Percentiles rank a stretch among this genome's conserved stretches.
These are phyloP conservation scores for Macrophomina tecta DNA, from an alignment of 2,329 filamentous ascomycete genomes.

Conservation along the genomic window DNA sequence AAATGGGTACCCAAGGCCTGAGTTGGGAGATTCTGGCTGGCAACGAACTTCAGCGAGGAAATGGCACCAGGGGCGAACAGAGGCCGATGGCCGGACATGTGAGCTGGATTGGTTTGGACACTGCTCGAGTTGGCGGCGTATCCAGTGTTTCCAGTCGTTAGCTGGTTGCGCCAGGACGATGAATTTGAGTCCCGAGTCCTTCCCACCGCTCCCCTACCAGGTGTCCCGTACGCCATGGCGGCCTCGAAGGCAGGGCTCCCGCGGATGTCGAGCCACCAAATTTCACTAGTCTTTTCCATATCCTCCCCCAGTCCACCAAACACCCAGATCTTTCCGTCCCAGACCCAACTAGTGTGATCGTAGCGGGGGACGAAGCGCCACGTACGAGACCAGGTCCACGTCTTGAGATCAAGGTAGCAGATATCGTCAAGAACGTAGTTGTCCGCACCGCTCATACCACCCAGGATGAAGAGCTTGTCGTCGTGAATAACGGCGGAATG, in stretches of 20 bases:
- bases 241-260: constrained; percentile 85
- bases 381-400: constrained; percentile 94
- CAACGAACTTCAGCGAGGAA: constrained; percentile 87
- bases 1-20: constrained; percentile 94
- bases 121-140: constrained; percentile 78
- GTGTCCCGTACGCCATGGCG: constrained; percentile 61
- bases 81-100: constrained; percentile 53
- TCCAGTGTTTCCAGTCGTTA: constrained; percentile 48
- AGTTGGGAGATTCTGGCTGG: constrained; percentile 82
- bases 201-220: constrained; percentile 12
- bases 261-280: constrained; percentile 97
- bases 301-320: constrained; percentile 94
- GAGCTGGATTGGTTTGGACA: constrained; percentile 60
- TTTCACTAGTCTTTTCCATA: constrained; percentile 94
- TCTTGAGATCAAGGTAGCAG: constrained; percentile 95
- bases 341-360: constrained; percentile 94
- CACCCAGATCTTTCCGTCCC: constrained; percentile 91
- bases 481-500: constrained; percentile 95
- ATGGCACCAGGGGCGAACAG: constrained; percentile 80
- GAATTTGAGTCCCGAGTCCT: constrained; percentile 44
- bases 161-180: constrained; percentile 34
- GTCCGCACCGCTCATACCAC: constrained; percentile 92
- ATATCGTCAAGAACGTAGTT: constrained; percentile 94
- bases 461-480: constrained; percentile 94
- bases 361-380: constrained; percentile 96